Conservation (phyloP, 23 red algal species). For the Chondrus crispus region DNA sequence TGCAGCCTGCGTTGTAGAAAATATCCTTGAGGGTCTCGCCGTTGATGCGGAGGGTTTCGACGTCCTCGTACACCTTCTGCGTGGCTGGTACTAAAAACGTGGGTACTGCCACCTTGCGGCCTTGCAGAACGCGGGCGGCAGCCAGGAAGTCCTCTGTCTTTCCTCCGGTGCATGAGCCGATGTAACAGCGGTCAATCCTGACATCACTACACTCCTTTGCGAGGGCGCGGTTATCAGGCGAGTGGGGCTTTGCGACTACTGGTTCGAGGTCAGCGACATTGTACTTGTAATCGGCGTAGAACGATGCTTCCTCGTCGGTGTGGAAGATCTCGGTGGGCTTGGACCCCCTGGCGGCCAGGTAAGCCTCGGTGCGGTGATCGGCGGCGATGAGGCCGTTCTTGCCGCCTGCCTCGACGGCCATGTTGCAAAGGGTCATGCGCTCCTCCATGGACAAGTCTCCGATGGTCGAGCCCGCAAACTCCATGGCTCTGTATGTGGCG, state of each 20-base stretch:
- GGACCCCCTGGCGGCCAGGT: constrained; percentile 55
- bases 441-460: constrained; percentile 90
- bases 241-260: constrained; percentile 95
- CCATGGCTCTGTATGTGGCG: constrained; percentile 95
- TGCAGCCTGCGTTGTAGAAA: constrained; percentile 83
- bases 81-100: constrained; percentile 98
- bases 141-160: constrained; percentile 99
- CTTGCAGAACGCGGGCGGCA: constrained; percentile 91
- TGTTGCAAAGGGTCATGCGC: constrained; percentile 94
- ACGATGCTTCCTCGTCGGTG: constrained; percentile 66
- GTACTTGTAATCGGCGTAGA: constrained; percentile 78
- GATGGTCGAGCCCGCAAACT: constrained; percentile 89
- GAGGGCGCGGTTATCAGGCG: constrained; percentile 91
- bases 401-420: constrained; percentile 99
- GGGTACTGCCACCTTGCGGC: constrained; percentile 84
- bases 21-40: constrained; percentile 88
- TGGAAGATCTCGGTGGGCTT: constrained; percentile 65
- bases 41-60: constrained; percentile 70
- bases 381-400: constrained; percentile 94
- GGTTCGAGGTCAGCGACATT: constrained; percentile 81
- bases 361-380: constrained; percentile 73
- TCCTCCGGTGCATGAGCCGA: constrained; percentile 97
- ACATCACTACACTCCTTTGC: constrained; percentile 81
- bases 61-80: constrained; percentile 72
- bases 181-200: constrained; percentile 84